Evolutionary conservation across 1,284 basidiomycete species (phyloP).

Genomic region (Boletus albobrunnescens): DNA sequence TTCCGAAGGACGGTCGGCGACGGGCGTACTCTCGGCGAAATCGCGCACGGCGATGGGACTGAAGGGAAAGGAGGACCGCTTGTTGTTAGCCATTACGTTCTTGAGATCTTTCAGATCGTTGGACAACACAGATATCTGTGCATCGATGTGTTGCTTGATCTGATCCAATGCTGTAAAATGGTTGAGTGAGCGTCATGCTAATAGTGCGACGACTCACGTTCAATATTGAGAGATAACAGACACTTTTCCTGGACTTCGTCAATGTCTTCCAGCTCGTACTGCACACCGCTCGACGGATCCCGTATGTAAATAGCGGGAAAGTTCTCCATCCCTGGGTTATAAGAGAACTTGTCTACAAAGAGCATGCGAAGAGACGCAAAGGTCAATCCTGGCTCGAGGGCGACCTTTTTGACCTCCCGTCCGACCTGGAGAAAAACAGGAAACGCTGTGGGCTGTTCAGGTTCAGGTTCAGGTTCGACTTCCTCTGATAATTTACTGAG

Average conservation of each 20-base stretch:
- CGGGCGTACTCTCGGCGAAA: constrained; percentile 56
- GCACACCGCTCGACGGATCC: constrained; percentile 85
- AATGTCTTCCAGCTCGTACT: constrained; percentile 94
- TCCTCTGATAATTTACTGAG: constrained; percentile 24
- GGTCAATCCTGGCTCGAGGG: constrained; percentile 66
- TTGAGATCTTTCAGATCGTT: constrained; percentile 92
- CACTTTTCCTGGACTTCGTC: constrained; percentile 90
- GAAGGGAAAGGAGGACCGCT: constrained; percentile 39
- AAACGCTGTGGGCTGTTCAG: constrained; percentile 39
- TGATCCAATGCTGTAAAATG: constrained; percentile 82
- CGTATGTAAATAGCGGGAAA: constrained; percentile 96
- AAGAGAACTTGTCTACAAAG: constrained; percentile 94
- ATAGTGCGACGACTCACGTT: constrained; percentile 62
- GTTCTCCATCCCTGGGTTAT: constrained; percentile 88
- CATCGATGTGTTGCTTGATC: constrained; percentile 96
- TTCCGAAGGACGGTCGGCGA: constrained; percentile 63
- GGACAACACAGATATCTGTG: constrained; percentile 81
- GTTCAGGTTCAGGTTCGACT: constrained; percentile 21
- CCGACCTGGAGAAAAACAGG: constrained; percentile 89
- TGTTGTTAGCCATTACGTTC: constrained; percentile 53
- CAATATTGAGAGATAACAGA: constrained; percentile 89
- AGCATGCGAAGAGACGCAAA: constrained; percentile 76
- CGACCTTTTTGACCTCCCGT: constrained; percentile 86
- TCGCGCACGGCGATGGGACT: constrained; percentile 49
- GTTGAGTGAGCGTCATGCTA: constrained; percentile 6